A percentile compares a stretch with the other conserved stretches of the same genome.
These are phyloP conservation scores for Selenicereus undatus DNA, from an alignment of 148 eudicot genomes.

Conservation along the genomic window DNA sequence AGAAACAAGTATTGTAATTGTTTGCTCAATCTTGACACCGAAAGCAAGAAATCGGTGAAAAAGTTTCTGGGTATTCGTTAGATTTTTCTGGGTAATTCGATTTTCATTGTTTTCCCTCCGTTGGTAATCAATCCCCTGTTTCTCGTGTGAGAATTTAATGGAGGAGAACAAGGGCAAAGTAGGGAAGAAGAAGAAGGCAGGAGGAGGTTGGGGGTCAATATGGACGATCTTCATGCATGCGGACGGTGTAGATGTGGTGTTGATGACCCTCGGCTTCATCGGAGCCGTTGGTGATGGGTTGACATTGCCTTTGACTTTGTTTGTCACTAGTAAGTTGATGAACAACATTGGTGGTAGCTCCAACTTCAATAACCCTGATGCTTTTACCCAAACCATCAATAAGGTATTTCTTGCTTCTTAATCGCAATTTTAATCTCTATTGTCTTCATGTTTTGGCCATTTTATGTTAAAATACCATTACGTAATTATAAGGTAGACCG, in stretches of 20 bases:
- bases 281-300: conserved; percentile 69
- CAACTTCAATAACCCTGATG: conserved; percentile 2
- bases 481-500: too few species aligned
- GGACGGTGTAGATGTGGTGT: conserved; percentile 48
- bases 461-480: too few species aligned
- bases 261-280: conserved; percentile 58
- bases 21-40: background rate
- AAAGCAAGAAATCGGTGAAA: background rate
- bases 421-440: too few species aligned
- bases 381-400: conserved; percentile 41
- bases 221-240: conserved; percentile 72
- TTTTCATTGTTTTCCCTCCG: too few species aligned
- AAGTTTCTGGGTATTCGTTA: background rate
- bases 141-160: background rate
- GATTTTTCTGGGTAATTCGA: background rate
- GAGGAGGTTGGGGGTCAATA: conserved; percentile 31
- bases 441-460: too few species aligned
- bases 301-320: conserved; percentile 47
- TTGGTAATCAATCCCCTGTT: background rate
- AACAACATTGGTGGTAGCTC: conserved; percentile 49
- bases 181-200: conserved; percentile 19
- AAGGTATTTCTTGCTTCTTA: conserved; percentile 30
- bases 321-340: conserved; percentile 52
- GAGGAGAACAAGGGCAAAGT: conserved; percentile 12
- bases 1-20: background rate